phyloP scores from a whole-genome alignment of 805 yeast species.

The Lipomyces anomalus region DNA sequence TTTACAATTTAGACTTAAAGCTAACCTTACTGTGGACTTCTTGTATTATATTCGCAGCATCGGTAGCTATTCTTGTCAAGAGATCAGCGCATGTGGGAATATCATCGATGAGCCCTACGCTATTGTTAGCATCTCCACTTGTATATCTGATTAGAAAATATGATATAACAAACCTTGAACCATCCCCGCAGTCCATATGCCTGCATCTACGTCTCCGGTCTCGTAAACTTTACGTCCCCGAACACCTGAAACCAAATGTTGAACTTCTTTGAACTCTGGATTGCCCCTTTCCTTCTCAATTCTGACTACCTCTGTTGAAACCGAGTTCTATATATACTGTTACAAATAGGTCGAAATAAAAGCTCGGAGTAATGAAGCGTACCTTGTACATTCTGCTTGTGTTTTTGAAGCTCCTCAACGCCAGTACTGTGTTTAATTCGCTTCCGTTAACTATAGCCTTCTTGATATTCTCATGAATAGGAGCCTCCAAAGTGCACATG shows the following conservation, averaged over 20 bases:
- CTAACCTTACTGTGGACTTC: background rate
- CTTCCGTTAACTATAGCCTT: slow-evolving; percentile 23
- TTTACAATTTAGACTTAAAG: slow-evolving; percentile 1
- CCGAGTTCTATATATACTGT: slow-evolving; percentile 28
- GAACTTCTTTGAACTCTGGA: slow-evolving; percentile 27
- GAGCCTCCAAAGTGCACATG: slow-evolving; percentile 32
- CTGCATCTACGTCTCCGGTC: slow-evolving; percentile 30
- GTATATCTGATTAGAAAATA: too few relatives aligned
- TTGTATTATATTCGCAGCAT: slow-evolving; percentile 25
- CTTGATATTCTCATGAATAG: slow-evolving; percentile 28
- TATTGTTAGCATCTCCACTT: too few relatives aligned
- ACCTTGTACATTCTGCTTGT: slow-evolving; percentile 21
- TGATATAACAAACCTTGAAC: too few relatives aligned
- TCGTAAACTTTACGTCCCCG: slow-evolving; percentile 30
- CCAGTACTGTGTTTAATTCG: slow-evolving; percentile 30
- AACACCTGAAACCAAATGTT: slow-evolving; percentile 29
- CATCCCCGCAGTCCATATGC: slow-evolving; percentile 34
- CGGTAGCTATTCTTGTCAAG: slow-evolving; percentile 27
- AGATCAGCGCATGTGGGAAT: slow-evolving; percentile 32
- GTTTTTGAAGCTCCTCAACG: slow-evolving; percentile 31
- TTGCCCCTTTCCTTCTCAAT: slow-evolving; percentile 26
- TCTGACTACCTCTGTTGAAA: slow-evolving; percentile 27
- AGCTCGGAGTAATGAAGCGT: background rate
- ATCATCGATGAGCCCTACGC: slow-evolving; percentile 31
- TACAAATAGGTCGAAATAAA: slow-evolving; percentile 12